Evolutionary conservation across 306 rosid genomes (phyloP), one percentile per base, ranked within the genome.

Genomic region (Cucurbita pepo): DNA sequence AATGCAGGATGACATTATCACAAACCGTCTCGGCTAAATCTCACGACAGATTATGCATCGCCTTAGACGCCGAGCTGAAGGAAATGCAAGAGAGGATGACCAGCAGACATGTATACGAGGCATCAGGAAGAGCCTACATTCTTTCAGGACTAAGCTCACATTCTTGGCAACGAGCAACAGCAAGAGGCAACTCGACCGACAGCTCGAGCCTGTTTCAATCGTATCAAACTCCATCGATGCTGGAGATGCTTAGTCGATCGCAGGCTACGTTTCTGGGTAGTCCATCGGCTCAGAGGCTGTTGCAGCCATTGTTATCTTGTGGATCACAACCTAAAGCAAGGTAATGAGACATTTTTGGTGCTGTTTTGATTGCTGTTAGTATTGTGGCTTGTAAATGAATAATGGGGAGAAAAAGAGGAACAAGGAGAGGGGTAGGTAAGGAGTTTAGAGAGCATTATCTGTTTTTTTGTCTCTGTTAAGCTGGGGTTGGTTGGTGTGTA

Each of bases 111-210:
- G 99, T 91, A 16, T 94, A 94, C 8, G 99, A 94, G 85, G 96
- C 95, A 45, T 94, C 99, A 10, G 99, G 99, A 56, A 89, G 99
- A 71, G 99, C 99, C 15, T 94, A 94, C 38, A 89, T 94, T 56
- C 97, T 94, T 77, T 94, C 99, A 3, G 99, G 99, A 72, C 82
- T 94, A 74, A 94, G 99, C 81, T 94, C 99, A 41, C 99, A 94
- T 70, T 94, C 99, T 11, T 94, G 99, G 99, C 99, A 94, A 78
- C 78, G 99, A 83, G 99, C 99, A 62, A 94, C 99, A 2, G 95
- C 99, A 10, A 86, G 99, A 82, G 99, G 97, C 4, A 92, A 94
- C 83, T 94, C 97, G n/a, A 94, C 97, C 0, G 92, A 90, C 10
- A 82, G 96, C 56, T 87, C 95, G 10, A 90, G 97, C 72, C 99